phyloP scores from a whole-genome alignment of 805 yeast species.

The Candida coquimbonensis region DNA sequence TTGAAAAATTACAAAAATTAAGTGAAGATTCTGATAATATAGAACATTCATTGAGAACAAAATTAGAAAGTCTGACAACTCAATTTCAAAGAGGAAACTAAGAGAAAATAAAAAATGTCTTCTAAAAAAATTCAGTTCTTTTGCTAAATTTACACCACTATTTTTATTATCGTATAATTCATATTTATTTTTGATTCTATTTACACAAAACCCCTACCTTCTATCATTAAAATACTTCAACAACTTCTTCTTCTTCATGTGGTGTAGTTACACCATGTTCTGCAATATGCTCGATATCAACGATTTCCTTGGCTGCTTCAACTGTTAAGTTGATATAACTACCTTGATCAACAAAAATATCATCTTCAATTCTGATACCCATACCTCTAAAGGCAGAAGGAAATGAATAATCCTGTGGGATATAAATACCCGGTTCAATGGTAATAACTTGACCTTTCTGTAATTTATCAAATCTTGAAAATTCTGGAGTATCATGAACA shows the following conservation, averaged over 20 bases:
- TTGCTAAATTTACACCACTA: too few species aligned
- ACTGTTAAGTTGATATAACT: slow-evolving; percentile 57
- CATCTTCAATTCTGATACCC: slow-evolving; percentile 94
- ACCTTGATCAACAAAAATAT: slow-evolving; percentile 70
- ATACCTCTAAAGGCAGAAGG: slow-evolving; percentile 80
- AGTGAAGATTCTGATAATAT: slow-evolving; percentile 16
- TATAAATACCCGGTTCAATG: slow-evolving; percentile 91
- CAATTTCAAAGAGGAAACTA: background rate
- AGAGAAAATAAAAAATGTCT: background rate
- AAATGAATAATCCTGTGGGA: slow-evolving; percentile 63
- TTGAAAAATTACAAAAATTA: slow-evolving; percentile 13
- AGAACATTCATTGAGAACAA: slow-evolving; percentile 9
- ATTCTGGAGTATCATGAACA: slow-evolving; percentile 73
- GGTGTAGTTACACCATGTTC: slow-evolving; percentile 50
- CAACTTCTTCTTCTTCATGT: slow-evolving; percentile 36
- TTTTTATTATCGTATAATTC: background rate
- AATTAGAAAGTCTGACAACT: slow-evolving; percentile 1
- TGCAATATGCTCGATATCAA: slow-evolving; percentile 69
- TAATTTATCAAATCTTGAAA: slow-evolving; percentile 48
- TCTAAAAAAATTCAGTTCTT: too few species aligned
- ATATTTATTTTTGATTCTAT: background rate
- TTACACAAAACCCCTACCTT: background rate
- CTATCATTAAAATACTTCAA: slow-evolving; percentile 14
- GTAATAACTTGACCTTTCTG: slow-evolving; percentile 78
- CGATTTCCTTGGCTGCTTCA: slow-evolving; percentile 81